These are phyloP conservation scores for Sporothrix brunneoviolacea DNA, from an alignment of 2,329 filamentous ascomycete genomes.

Conservation along the genomic window DNA sequence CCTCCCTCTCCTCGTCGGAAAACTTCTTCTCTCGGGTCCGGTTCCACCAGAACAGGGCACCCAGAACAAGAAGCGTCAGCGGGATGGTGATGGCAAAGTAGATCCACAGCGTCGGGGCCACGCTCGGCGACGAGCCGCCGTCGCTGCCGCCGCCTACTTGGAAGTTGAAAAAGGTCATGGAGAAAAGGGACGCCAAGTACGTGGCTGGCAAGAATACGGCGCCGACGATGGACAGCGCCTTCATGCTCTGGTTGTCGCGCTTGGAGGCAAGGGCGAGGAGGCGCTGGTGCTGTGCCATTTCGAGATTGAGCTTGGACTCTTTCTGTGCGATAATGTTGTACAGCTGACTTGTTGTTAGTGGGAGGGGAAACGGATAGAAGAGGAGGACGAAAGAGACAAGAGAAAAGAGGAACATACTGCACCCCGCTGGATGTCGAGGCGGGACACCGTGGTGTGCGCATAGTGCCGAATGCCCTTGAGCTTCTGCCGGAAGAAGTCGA, in stretches of 20 bases:
- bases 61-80: conserved; percentile 48
- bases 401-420: conserved; percentile 38
- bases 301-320: conserved; percentile 56
- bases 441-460: conserved; percentile 53
- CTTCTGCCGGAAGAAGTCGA: conserved; percentile 57
- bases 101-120: conserved; percentile 52
- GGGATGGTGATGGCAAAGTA: conserved; percentile 58
- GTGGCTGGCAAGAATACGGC: conserved; percentile 58
- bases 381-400: neutral
- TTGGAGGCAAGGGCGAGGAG: conserved; percentile 54
- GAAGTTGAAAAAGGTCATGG: conserved; percentile 63
- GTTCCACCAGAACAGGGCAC: conserved; percentile 50
- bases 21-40: conserved; percentile 42
- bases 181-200: conserved; percentile 56
- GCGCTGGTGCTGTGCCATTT: conserved; percentile 55
- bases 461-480: conserved; percentile 57
- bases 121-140: conserved; percentile 32
- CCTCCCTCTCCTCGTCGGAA: conserved; percentile 41
- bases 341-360: conserved; percentile 34
- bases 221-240: conserved; percentile 57
- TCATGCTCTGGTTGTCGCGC: conserved; percentile 58
- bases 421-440: conserved; percentile 54
- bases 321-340: conserved; percentile 62
- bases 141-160: conserved; percentile 23
- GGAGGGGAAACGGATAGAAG: neutral